Percentiles rank a stretch among this genome's conserved stretches.
phyloP scores from a whole-genome alignment of 768 basidiomycete genomes.

The Lentinula sp. region DNA sequence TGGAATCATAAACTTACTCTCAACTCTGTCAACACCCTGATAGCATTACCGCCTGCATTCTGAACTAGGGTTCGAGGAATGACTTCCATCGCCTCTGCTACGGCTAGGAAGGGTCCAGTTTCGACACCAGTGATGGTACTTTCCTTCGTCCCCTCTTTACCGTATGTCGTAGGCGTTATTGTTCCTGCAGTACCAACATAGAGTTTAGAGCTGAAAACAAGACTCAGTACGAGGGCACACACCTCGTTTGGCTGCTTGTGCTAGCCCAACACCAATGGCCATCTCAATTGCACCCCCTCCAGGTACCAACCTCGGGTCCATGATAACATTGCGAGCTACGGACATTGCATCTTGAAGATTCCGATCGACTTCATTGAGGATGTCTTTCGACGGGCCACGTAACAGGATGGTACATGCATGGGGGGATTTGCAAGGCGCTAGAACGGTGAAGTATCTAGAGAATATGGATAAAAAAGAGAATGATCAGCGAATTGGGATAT shows the following conservation, averaged over 20 bases:
- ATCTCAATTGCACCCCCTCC: conserved; percentile 98
- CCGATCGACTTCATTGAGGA: conserved; percentile 96
- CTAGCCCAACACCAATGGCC: conserved; percentile 89
- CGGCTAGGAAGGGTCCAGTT: conserved; percentile 86
- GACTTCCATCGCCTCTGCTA: conserved; percentile 95
- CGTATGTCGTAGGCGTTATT: neutral
- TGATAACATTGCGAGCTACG: conserved; percentile 94
- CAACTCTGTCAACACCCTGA: conserved; percentile 87
- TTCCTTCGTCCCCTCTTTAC: conserved; percentile 51
- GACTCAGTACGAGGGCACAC: no score
- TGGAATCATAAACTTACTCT: conserved; percentile 48
- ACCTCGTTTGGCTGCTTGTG: conserved; percentile 17
- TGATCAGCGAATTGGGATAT: conserved; percentile 13
- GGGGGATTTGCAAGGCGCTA: conserved; percentile 83
- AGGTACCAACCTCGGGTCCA: conserved; percentile 90
- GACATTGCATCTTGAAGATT: conserved; percentile 98
- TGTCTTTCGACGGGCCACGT: conserved; percentile 96
- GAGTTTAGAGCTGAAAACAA: neutral
- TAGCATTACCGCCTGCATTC: conserved; percentile 93
- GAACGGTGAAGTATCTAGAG: conserved; percentile 85
- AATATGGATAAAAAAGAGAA: neutral
- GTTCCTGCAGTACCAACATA: neutral
- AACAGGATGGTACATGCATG: conserved; percentile 98
- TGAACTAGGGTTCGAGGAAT: conserved; percentile 94
- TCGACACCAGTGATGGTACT: conserved; percentile 80